Base-by-base conservation (phyloP, 1,284 basidiomycete species). In the Lentinula novae-zelandiae region DNA sequence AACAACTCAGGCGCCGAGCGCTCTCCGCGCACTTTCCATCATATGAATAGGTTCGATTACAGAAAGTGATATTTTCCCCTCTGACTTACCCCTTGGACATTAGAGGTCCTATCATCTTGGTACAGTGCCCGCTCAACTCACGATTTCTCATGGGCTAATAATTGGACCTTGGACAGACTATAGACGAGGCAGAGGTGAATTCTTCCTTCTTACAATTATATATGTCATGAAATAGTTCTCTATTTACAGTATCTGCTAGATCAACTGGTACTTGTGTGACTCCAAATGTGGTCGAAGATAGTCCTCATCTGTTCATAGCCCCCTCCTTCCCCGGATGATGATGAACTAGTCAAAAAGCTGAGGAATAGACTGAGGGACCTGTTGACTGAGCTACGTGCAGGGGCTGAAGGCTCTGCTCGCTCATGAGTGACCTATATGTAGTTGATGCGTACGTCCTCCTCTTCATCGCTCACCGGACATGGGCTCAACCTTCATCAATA, bases 161-260 rank as follows among this genome's bases (percentile, higher is more conserved):
- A 38, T 48, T 48, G 20, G 36, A 2, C 36, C 40, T 6, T 7
- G 38, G 46, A 22, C 53, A 78, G 77, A 77, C 76, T 1, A 78
- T 78, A 67, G 76, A 78, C 56, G 77, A 78, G 62, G 75, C 74
- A 55, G 77, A 78, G 70, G 77, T 77, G 53, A 42, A 67, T 55
- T 8, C 40, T 6, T 5, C 13, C 2, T 10, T 13, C 31, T n/a
- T 20, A 60, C 48, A 36, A 10, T 39, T n/a, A 27, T 22, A 57
- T 10, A 9, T 15, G 17, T 1, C n/a, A 34, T 36, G 5, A 15
- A 27, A 44, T 46, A 27, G 3, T 20, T 22, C 54, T 39, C 57
- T 7, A 39, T 33, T 34, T 4, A 3, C 27, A 77, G 76, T 78
- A 76, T 59, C 70, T 78, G 15, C 65, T 78, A 31, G 76, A 78